Evolutionary conservation across 2,329 filamentous ascomycete genomes (phyloP).

Genomic region (Fusarium protoensiforme): DNA sequence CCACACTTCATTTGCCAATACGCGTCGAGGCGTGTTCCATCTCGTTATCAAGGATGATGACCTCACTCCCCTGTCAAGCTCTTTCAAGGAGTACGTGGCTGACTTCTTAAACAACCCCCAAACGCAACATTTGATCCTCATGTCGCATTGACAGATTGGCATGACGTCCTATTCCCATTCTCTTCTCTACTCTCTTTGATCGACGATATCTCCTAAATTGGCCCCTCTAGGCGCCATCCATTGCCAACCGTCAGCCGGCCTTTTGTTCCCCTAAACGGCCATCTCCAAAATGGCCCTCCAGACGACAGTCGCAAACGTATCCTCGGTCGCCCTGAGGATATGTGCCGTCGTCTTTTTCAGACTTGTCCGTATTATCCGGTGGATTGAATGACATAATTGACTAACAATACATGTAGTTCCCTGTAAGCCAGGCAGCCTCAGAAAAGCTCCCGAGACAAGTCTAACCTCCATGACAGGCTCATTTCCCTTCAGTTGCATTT

Average conservation of each 20-base stretch:
- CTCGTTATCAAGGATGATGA: conserved; percentile 26
- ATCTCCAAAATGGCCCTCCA: conserved; percentile 46
- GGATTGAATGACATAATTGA: not conserved
- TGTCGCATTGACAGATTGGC: conserved; percentile 19
- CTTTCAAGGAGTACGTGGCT: conserved; percentile 24
- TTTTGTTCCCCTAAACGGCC: conserved; percentile 15
- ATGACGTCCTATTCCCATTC: conserved; percentile 19
- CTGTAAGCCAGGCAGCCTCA: conserved; percentile 43
- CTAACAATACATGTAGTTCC: conserved; percentile 46
- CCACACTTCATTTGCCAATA: conserved; percentile 30
- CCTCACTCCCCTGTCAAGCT: conserved; percentile 34
- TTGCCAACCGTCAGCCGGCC: conserved; percentile 12
- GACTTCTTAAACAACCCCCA: conserved; percentile 1
- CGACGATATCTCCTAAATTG: not conserved
- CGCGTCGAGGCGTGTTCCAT: conserved; percentile 25
- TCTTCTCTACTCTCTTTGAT: conserved; percentile 39
- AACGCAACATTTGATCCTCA: conserved; percentile 15
- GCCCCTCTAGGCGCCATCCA: not conserved
- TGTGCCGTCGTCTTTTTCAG: conserved; percentile 51
- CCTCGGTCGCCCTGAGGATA: conserved; percentile 53
- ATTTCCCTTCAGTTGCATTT: conserved; percentile 65
- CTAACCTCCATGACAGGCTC: conserved; percentile 44
- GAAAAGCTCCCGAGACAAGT: conserved; percentile 11
- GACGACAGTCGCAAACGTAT: conserved; percentile 45
- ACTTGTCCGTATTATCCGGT: conserved; percentile 44